Conservation (phyloP, 148 eudicot species). For the Amaranthus hypochondriacus region DNA sequence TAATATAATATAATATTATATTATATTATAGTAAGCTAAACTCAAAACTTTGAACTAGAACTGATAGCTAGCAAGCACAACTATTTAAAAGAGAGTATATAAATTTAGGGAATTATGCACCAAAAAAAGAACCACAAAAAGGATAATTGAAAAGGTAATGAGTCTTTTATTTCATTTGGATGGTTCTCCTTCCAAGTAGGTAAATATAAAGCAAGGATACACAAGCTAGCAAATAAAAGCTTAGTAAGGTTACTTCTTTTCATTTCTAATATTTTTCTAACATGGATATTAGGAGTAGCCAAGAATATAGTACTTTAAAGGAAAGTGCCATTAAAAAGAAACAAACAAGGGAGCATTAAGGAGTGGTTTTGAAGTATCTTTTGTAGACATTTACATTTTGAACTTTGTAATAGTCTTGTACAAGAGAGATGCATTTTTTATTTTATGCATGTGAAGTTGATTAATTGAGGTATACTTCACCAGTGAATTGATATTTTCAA, state of each 20-base stretch:
- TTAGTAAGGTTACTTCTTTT: neutral
- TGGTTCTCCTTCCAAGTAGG: constrained; percentile 25
- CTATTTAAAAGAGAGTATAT: too few relatives aligned
- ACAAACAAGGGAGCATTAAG: neutral
- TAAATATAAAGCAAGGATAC: constrained; percentile 6
- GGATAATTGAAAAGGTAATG: constrained; percentile 13
- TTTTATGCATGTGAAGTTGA: neutral
- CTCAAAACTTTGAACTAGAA: neutral
- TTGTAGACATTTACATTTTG: neutral
- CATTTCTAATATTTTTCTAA: neutral
- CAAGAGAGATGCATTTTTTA: neutral
- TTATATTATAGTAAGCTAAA: neutral
- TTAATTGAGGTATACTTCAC: neutral
- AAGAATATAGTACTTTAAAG: constrained; percentile 5
- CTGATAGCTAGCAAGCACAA: neutral
- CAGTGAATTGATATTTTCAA: neutral
- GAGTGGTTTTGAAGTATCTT: constrained; percentile 6
- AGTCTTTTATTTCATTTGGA: constrained; percentile 3
- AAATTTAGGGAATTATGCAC: neutral
- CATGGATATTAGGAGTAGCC: neutral
- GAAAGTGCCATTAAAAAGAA: neutral
- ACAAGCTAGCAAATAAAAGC: constrained; percentile 18
- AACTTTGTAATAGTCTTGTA: constrained; percentile 1
- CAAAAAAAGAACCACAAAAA: neutral
- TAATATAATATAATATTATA: too few relatives aligned